Base-by-base conservation (phyloP, 495 filamentous ascomycete species). In the Penicilliopsis zonata region DNA sequence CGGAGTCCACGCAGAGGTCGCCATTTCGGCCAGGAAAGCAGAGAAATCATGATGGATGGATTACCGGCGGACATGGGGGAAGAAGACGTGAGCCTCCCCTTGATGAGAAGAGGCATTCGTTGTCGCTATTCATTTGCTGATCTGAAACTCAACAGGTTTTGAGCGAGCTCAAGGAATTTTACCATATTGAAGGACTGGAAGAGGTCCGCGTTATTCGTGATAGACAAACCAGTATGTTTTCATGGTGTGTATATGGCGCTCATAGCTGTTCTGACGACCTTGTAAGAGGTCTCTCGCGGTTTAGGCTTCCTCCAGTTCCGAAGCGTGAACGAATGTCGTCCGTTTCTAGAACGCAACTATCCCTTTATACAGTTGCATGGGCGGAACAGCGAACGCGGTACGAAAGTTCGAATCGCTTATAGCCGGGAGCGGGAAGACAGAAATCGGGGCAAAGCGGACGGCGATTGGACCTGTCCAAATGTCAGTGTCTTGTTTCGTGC, bases 401-500 rank as follows among this genome's bases (percentile, higher is more conserved):
- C 71, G 10, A 75, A 74, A 37, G 63, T 81, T 16, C 63, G 66
- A 28, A 74, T 75, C 39, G 68, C 70, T 8, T 75, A 58, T 41
- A 67, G 63, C 28, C 67, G 72, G 8, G 70, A 75, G 37, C 63
- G 72, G 40, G 70, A 72, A 25, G 70, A 74, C 35, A 52, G 63
- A 36, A 54, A 53, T 36, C 67, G 62, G 14, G 47, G 50, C 18
- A 63, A 69, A 34, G 65, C 63, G 0, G 80, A 78, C 14, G 77
- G 77, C 16, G 80, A 86, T 43, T 92, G 84, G 84, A 76, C 65
- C 10, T 92, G 84, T 43, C 61, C 71, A 33, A 70, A 72, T 44
- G 82, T 87, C 47, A 42, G 67, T 58, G 33, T 13, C 18, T 3
- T n/a, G 2, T 28, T 26, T 25, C 14, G 3, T 10, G n/a, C 26